Evolutionary conservation across 495 filamentous ascomycete species (phyloP), one percentile per base, ranked within the genome.

Genomic region (Penicillium lividum): DNA sequence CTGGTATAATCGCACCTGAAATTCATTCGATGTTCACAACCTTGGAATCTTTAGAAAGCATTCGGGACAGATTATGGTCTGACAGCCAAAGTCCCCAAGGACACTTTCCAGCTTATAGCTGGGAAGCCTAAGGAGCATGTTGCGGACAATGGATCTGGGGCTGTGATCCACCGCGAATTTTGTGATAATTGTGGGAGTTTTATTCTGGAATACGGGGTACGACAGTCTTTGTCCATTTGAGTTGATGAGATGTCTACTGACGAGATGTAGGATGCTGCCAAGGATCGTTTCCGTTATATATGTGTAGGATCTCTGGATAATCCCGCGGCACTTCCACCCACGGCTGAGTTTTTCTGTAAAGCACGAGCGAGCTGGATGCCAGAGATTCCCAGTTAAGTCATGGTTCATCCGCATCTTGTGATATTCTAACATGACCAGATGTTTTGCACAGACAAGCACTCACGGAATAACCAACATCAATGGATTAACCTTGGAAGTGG

Each of bases 341-440:
- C 87, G 69, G 86, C 84, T 0, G 86, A 89, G 65, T 89, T 89
- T 76, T 89, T 86, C 62, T 88, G 85, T 65, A 81, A 73, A 54
- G 53, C 72, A 22, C 63, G 85, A 49, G 76, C 78, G 30, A 74
- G 68, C 10, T 89, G 86, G 86, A 85, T 89, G 84, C 85, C 84
- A 0, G 81, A 85, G 65, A 69, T 87, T 25, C 74, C 75, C 45
- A 74, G 83, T 84, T 22, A 60, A 68, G 80, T 75, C 33, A 29
- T 43, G 42, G 29, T 7, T 11, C n/a, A 38, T 16, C 34, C 16
- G 42, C 51, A 22, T 30, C 13, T 15, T 13, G 6, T 9, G 15
- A 45, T 22, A 3, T 30, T 45, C 43, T 48, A 66, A 52, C 53
- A 5, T 22, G 22, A 57, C 11, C 59, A 85, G 82, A 71, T 34